Evolutionary conservation across 805 yeast genomes (phyloP), one percentile per base, ranked within the genome.

Genomic region (Yamadazyma ubonensis): DNA sequence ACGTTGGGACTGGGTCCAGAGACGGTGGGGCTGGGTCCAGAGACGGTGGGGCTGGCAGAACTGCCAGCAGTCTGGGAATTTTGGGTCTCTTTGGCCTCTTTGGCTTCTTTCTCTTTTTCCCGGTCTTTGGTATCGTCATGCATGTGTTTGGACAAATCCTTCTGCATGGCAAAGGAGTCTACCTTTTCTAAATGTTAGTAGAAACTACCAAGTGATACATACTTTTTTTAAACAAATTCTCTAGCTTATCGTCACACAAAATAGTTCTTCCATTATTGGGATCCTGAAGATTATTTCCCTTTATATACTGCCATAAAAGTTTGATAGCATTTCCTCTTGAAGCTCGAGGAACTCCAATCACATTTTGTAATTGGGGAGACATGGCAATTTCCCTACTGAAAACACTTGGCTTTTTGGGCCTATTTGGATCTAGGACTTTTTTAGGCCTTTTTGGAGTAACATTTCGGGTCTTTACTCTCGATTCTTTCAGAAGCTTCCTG

Each of bases 301-400:
- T 81, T 41, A 87, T 83, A 57, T 87, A 78, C 10, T 68, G 73
- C 95, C 95, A 86, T 4, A 85, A 56, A 33, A 59, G 59, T 45
- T 83, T 83, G 7, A 84, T 89, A 12, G 83, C 80, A 54, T 82
- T 82, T 0, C 91, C 80, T 49, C 95, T 63, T 3, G 90, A 71
- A 30, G 78, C 53, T 39, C 61, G 69, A 2, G 55, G 55, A 2
- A 35, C 43, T 0, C 69, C 70, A 6, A 86, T 54, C 11, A 86
- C 56, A 3, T 55, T 67, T 36, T 70, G 67, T 22, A 86, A 65
- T 27, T 71, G 73, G 2, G 73, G 67, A 21, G 84, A 76, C 17
- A 84, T 56, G 7, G 58, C 57, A 58, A 71, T 55, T 14, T 74
- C 76, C 27, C 67, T 65, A 31, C 72, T 65, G 52, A 67, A 66